Evolutionary conservation across 148 eudicot species (phyloP), one percentile per base, ranked within the genome.

Genomic region (Linanthus parryae): DNA sequence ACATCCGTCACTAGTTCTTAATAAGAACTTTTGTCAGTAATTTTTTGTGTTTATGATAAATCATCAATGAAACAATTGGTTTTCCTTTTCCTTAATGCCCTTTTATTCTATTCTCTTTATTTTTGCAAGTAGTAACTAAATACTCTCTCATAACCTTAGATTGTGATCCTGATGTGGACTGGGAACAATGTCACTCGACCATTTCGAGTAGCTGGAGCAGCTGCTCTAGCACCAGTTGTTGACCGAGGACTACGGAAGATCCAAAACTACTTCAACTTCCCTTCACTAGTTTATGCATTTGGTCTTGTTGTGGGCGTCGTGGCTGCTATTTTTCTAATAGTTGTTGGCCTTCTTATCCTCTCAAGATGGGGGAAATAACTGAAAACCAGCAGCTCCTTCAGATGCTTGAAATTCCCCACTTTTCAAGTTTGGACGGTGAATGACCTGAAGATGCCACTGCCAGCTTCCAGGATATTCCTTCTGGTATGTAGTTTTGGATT

Each of bases 201-300:
- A 19, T 81, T 81, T 38, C 69, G 86, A 51, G 86, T 80, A 50
- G 86, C 86, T 15, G 86, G 86, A 3, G 82, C 82, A 21, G 82
- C 82, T 15, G 82, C 82, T 29, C 57, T 80, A 34, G 82, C 86
- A 23, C 87, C 80, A 16, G 48, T 56, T 33, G 68, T 81, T 21
- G 87, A 81, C 73, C 65, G 63, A 50, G 82, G 80, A 16, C 49
- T 76, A 24, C 64, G 69, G 44, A 62, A 46, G 66, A 59, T 81
- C 34, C 79, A 71, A 61, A 67, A 76, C 11, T 56, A 66, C 42
- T 65, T 71, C 22, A 73, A 73, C 39, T 51, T 76, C 16, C 69
- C 82, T 4, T 61, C 45, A 2, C 74, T 69, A 38, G 59, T 68
- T 13, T 62, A 69, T 61, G 74, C 82, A 27, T 77, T 77, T 29